These are phyloP conservation scores for Mycena belliarum DNA, from an alignment of 768 basidiomycete species.

Conservation along the genomic window DNA sequence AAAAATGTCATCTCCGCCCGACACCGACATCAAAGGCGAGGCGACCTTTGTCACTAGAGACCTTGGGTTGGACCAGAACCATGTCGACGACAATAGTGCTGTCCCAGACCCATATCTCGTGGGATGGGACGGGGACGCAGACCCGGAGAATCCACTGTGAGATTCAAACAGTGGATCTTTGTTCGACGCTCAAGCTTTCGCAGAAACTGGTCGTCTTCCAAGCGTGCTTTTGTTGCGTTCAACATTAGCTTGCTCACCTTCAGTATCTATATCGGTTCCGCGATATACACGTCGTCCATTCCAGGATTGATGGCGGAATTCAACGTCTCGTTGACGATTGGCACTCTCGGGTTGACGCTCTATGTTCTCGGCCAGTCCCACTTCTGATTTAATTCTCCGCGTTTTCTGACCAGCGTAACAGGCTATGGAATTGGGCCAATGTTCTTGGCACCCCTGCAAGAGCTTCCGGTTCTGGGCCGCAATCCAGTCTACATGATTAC, in stretches of 20 bases:
- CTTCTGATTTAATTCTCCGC: not conserved
- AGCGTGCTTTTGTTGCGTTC: constrained; percentile 32
- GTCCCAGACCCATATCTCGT: constrained; percentile 26
- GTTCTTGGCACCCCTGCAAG: constrained; percentile 33
- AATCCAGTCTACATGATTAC: constrained; percentile 35
- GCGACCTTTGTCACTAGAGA: constrained; percentile 2
- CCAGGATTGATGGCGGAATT: constrained; percentile 28
- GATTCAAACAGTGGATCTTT: not conserved
- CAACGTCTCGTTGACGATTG: constrained; percentile 29
- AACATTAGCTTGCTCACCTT: constrained; percentile 35
- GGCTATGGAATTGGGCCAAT: constrained; percentile 29
- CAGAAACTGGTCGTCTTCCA: constrained; percentile 33
- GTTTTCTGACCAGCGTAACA: not conserved
- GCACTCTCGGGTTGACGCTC: constrained; percentile 30
- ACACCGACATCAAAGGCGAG: constrained; percentile 9
- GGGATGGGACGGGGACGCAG: constrained; percentile 29
- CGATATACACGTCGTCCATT: constrained; percentile 34
- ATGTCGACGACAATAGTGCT: constrained; percentile 1
- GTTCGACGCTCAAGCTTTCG: too few species aligned
- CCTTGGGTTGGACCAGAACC: constrained; percentile 9
- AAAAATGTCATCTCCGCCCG: constrained; percentile 1
- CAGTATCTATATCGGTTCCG: constrained; percentile 36
- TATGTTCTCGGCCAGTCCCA: constrained; percentile 27
- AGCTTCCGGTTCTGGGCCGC: constrained; percentile 34
- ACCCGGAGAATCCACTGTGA: constrained; percentile 30